phyloP scores from a whole-genome alignment of 345 rosid species.

The Durio zibethinus region DNA sequence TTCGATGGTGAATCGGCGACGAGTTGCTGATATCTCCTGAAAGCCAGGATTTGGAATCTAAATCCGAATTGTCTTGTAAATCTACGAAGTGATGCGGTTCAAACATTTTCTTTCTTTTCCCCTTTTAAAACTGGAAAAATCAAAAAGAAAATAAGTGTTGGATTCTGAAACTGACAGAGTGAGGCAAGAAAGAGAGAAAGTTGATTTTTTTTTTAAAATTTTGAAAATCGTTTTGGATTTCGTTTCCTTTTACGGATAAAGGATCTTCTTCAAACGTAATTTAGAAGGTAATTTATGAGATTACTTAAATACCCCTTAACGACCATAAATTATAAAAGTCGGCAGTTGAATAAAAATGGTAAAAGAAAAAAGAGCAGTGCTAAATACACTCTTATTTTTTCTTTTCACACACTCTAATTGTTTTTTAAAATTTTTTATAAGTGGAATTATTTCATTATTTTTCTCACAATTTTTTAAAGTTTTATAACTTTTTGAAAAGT shows the following conservation, averaged over 20 bases:
- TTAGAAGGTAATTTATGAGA: neutral
- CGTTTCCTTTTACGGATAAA: neutral
- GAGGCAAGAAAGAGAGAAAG: too few relatives aligned
- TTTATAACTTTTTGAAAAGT: too few relatives aligned
- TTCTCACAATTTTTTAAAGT: too few relatives aligned
- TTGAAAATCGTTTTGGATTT: neutral
- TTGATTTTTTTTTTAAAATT: too few relatives aligned
- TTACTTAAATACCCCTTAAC: constrained; percentile 3
- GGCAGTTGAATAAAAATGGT: neutral
- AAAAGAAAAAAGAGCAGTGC: neutral
- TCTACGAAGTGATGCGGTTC: constrained; percentile 56
- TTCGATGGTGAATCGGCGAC: constrained; percentile 41
- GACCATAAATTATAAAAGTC: neutral
- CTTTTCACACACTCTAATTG: too few relatives aligned
- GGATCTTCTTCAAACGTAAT: constrained; percentile 9
- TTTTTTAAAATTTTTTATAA: too few relatives aligned
- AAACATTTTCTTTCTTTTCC: constrained; percentile 38
- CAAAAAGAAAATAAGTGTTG: neutral
- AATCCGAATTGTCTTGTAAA: constrained; percentile 55
- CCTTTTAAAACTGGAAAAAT: neutral
- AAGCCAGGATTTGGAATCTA: constrained; percentile 64
- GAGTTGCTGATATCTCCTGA: constrained; percentile 39
- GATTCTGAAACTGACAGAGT: neutral
- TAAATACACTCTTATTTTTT: neutral
- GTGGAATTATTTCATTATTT: too few relatives aligned